phyloP scores from a whole-genome alignment of 208 protist species.

The Trypanosoma mega region DNA sequence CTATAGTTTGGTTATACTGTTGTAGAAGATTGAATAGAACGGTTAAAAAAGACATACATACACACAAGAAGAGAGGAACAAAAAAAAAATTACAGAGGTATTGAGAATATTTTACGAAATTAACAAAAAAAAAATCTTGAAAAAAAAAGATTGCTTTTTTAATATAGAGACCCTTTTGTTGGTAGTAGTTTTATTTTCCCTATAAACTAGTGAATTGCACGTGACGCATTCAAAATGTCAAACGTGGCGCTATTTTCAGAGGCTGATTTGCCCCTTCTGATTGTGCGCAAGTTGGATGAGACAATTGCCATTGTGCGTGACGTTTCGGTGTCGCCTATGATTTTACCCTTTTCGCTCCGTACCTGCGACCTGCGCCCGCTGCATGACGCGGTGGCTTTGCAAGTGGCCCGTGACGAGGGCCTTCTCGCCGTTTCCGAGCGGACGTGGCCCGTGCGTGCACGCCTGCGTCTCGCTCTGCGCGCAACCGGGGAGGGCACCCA shows the following conservation, averaged over 20 bases:
- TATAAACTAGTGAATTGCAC: too few species aligned
- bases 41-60: too few species aligned
- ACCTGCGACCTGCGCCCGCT: slow-evolving; percentile 22
- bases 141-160: slow-evolving; percentile 3
- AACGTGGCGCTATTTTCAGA: background rate
- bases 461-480: slow-evolving; percentile 19
- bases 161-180: slow-evolving; percentile 1
- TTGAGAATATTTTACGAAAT: too few species aligned
- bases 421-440: background rate
- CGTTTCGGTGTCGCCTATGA: background rate
- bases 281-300: slow-evolving; percentile 21
- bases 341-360: slow-evolving; percentile 35
- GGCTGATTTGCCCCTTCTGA: slow-evolving; percentile 22
- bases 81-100: too few species aligned
- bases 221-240: slow-evolving; percentile 9
- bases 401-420: slow-evolving; percentile 7
- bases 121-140: too few species aligned
- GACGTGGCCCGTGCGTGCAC: slow-evolving; percentile 23
- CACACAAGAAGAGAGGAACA: too few species aligned
- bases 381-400: background rate
- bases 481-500: slow-evolving; percentile 6
- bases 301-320: slow-evolving; percentile 26
- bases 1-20: slow-evolving; percentile 1
- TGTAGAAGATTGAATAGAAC: too few species aligned
- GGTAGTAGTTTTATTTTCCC: background rate